Evolutionary conservation across 1,284 basidiomycete genomes (phyloP).

Genomic region (Austroboletus rostrupii): DNA sequence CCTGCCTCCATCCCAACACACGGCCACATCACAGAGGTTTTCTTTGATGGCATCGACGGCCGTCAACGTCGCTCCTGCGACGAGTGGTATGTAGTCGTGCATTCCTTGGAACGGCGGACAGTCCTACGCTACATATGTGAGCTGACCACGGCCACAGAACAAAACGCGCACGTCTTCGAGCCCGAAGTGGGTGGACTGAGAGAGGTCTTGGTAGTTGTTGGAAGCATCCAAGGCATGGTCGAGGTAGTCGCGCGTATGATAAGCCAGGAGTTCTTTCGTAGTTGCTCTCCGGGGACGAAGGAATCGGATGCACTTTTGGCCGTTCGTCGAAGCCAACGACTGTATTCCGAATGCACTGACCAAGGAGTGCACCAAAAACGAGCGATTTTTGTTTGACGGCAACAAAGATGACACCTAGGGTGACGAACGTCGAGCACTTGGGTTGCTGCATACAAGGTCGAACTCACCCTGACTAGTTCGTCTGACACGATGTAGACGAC

Average conservation of each 20-base stretch:
- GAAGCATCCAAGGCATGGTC: conserved; percentile 46
- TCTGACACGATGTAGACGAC: conserved; percentile 57
- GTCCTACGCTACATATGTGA: conserved; percentile 49
- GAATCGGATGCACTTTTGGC: conserved; percentile 36
- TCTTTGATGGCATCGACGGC: conserved; percentile 63
- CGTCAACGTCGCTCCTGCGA: conserved; percentile 76
- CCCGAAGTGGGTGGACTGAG: conserved; percentile 45
- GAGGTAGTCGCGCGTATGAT: conserved; percentile 58
- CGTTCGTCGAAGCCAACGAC: conserved; percentile 25
- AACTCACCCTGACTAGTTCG: conserved; percentile 47
- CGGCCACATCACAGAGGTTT: conserved; percentile 55
- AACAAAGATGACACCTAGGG: conserved; percentile 62
- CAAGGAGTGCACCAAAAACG: conserved; percentile 75
- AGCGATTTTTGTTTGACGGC: conserved; percentile 82
- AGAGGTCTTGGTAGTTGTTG: conserved; percentile 15
- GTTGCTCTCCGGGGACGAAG: conserved; percentile 53
- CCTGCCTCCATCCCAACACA: conserved; percentile 86
- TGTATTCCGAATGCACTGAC: conserved; percentile 58
- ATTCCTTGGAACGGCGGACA: conserved; percentile 76
- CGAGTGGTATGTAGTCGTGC: conserved; percentile 61
- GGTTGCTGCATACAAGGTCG: neutral
- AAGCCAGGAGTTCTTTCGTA: conserved; percentile 46
- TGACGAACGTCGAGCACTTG: too few relatives aligned
- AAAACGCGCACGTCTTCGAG: conserved; percentile 57
- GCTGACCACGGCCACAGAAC: neutral